These are phyloP conservation scores for Trichoderma breve DNA, from an alignment of 2,329 filamentous ascomycete genomes.

Conservation along the genomic window DNA sequence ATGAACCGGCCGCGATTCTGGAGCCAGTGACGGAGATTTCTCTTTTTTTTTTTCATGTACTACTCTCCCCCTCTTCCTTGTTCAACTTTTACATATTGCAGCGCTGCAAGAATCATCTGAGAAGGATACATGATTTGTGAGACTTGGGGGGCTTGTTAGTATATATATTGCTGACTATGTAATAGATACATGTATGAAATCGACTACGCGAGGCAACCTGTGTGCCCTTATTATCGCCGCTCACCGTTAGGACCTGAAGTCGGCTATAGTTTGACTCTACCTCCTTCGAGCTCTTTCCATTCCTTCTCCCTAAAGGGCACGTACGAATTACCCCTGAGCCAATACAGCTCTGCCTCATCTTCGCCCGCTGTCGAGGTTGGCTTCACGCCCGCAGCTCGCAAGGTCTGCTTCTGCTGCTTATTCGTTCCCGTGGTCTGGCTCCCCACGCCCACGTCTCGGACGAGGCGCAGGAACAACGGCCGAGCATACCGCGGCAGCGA, in stretches of 20 bases:
- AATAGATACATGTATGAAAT: not conserved
- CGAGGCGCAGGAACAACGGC: constrained; percentile 73
- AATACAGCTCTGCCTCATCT: constrained; percentile 49
- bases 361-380: constrained; percentile 36
- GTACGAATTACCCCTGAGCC: constrained; percentile 66
- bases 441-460: constrained; percentile 51
- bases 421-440: constrained; percentile 76
- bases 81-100: not conserved
- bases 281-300: constrained; percentile 66
- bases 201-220: not conserved
- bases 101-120: not conserved
- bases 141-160: not conserved
- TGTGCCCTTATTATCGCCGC: not conserved
- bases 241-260: not conserved
- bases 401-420: constrained; percentile 78
- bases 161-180: constrained; percentile 2
- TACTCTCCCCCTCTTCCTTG: not conserved
- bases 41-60: not conserved
- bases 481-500: constrained; percentile 71
- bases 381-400: constrained; percentile 73
- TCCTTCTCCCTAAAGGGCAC: constrained; percentile 63
- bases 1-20: constrained; percentile 2
- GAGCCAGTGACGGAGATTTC: not conserved
- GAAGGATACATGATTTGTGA: not conserved
- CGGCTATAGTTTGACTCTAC: constrained; percentile 65